Evolutionary conservation across 2,329 filamentous ascomycete species (phyloP).

Genomic region (Ampelomyces quisqualis): DNA sequence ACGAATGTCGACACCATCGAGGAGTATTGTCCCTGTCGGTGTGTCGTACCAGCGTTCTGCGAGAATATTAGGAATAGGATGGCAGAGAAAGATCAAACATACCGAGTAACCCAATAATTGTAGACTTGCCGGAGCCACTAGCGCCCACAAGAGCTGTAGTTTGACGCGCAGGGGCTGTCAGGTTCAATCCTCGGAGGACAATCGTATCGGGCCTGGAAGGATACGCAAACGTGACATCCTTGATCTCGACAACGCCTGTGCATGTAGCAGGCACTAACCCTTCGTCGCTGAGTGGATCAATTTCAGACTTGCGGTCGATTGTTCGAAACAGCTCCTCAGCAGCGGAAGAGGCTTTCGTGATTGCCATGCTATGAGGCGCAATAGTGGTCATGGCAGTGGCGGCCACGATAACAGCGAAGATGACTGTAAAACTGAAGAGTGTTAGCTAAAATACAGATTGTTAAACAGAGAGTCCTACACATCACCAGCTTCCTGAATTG

Average conservation of each 20-base stretch:
- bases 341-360: conserved; percentile 38
- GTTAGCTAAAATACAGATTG: neutral
- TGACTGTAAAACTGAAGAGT: conserved; percentile 26
- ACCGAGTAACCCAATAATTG: conserved; percentile 72
- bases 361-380: conserved; percentile 83
- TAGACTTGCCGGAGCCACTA: conserved; percentile 91
- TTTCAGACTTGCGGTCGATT: conserved; percentile 76
- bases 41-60: conserved; percentile 57
- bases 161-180: conserved; percentile 82
- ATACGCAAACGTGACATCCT: conserved; percentile 85
- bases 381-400: conserved; percentile 77
- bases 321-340: conserved; percentile 50
- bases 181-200: conserved; percentile 78
- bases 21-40: conserved; percentile 23
- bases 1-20: conserved; percentile 62
- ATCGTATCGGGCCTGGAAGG: conserved; percentile 86
- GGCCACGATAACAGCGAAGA: conserved; percentile 39
- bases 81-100: conserved; percentile 52
- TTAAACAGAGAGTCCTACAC: conserved; percentile 22
- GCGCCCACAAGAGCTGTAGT: conserved; percentile 91
- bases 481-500: conserved; percentile 51
- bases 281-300: conserved; percentile 56
- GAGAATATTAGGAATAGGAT: conserved; percentile 79
- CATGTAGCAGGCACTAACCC: conserved; percentile 26
- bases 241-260: conserved; percentile 65